Evolutionary conservation across 108 stramenopile genomes (phyloP).

Genomic region (Cyclotella choctawhatcheeana): DNA sequence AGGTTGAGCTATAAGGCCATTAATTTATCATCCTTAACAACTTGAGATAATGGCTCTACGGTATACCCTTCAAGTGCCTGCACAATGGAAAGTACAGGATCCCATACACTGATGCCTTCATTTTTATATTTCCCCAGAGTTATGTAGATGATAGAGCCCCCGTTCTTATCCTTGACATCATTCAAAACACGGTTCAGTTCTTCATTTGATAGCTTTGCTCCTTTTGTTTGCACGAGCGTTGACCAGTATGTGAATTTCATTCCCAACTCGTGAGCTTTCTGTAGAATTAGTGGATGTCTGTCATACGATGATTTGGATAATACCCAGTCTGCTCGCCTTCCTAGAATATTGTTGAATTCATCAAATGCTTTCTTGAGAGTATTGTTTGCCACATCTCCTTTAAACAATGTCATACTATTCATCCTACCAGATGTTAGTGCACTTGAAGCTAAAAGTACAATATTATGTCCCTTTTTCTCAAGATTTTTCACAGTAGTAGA

Average conservation of each 20-base stretch:
- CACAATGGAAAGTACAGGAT: constrained; percentile 15
- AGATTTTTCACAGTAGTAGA: constrained; percentile 25
- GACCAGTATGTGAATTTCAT: constrained; percentile 55
- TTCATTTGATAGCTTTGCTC: constrained; percentile 14
- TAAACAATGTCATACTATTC: constrained; percentile 16
- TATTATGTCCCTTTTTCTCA: constrained; percentile 23
- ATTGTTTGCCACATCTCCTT: constrained; percentile 10
- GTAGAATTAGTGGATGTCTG: constrained; percentile 40
- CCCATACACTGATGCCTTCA: background rate
- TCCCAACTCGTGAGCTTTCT: constrained; percentile 39
- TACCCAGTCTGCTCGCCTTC: constrained; percentile 28
- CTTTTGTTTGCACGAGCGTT: constrained; percentile 15
- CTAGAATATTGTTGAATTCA: constrained; percentile 27
- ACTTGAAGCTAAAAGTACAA: constrained; percentile 25
- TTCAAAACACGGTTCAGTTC: constrained; percentile 10
- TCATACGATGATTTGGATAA: constrained; percentile 30
- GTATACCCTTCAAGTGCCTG: constrained; percentile 19
- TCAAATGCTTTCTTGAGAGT: constrained; percentile 29
- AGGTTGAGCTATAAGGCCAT: constrained; percentile 33
- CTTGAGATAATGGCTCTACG: constrained; percentile 27
- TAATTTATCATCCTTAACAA: constrained; percentile 38
- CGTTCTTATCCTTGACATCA: constrained; percentile 42
- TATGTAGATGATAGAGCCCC: constrained; percentile 43
- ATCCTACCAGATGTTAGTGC: background rate
- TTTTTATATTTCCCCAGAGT: background rate